Percentiles rank a stretch among this genome's conserved stretches.
Conservation (phyloP, 345 rosid genomes). For the Citrus sp. region DNA sequence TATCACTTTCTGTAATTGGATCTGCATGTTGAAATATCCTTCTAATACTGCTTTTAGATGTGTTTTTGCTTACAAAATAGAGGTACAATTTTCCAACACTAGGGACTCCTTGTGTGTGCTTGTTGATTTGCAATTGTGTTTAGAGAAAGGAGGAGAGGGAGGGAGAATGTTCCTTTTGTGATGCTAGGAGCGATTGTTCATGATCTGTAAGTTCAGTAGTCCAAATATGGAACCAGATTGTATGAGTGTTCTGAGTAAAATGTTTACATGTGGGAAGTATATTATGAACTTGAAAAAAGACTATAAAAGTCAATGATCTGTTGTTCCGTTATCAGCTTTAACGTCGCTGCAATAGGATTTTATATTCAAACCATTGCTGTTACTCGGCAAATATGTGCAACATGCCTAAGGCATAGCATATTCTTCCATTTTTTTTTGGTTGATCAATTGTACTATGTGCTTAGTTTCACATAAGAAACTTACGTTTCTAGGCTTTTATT, state of each 20-base stretch:
- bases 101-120: background rate
- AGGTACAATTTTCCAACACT: no score
- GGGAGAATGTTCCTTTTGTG: background rate
- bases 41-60: background rate
- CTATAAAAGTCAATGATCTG: background rate
- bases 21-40: background rate
- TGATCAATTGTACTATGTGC: background rate
- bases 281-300: background rate
- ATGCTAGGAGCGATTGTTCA: background rate
- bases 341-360: background rate
- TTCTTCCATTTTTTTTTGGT: background rate
- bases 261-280: background rate
- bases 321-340: background rate
- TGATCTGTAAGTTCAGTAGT: background rate
- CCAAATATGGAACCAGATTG: background rate
- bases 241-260: background rate
- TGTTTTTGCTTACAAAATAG: background rate
- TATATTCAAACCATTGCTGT: background rate
- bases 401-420: background rate
- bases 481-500: background rate
- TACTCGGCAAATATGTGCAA: no score
- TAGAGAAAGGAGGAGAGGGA: background rate
- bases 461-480: background rate
- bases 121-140: background rate
- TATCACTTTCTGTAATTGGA: slow-evolving; percentile 1